Conservation (phyloP, 2,329 filamentous ascomycete species). For the Colletotrichum graminicola region DNA sequence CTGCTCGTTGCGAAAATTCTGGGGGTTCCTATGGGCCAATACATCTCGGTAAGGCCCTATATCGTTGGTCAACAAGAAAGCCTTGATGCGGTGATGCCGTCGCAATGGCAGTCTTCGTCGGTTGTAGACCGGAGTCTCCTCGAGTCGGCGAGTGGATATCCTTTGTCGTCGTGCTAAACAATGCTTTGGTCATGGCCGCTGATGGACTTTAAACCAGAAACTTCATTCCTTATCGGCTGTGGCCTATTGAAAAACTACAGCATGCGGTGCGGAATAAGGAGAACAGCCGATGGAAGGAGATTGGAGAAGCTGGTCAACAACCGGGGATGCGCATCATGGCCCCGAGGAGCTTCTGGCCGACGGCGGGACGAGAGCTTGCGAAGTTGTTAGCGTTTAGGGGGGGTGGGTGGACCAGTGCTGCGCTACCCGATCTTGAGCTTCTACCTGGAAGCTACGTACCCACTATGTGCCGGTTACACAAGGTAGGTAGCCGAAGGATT, state of each 20-base stretch:
- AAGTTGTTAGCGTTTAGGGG: background rate
- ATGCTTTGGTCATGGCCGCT: conserved; percentile 39
- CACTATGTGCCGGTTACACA: background rate
- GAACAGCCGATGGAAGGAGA: background rate
- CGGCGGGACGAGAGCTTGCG: conserved; percentile 18
- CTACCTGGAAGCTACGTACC: background rate
- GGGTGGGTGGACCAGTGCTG: conserved; percentile 2
- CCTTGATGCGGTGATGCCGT: conserved; percentile 15
- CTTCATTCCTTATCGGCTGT: conserved; percentile 21
- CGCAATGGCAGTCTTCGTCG: conserved; percentile 25
- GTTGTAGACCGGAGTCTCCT: conserved; percentile 2
- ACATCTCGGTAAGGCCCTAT: conserved; percentile 70
- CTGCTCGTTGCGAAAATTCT: conserved; percentile 85
- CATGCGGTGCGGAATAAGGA: background rate
- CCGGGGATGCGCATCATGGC: conserved; percentile 3
- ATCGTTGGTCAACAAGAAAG: background rate
- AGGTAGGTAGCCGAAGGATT: background rate
- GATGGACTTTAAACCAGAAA: conserved; percentile 14
- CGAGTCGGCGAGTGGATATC: conserved; percentile 21
- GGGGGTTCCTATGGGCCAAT: conserved; percentile 90
- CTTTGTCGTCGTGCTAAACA: conserved; percentile 28
- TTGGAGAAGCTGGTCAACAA: conserved; percentile 14
- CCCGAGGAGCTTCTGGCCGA: conserved; percentile 3
- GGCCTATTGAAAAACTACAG: background rate
- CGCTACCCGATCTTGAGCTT: conserved; percentile 1